Evolutionary conservation across 1,139 yeast genomes (phyloP).

Genomic region (Kazachstania sp.): DNA sequence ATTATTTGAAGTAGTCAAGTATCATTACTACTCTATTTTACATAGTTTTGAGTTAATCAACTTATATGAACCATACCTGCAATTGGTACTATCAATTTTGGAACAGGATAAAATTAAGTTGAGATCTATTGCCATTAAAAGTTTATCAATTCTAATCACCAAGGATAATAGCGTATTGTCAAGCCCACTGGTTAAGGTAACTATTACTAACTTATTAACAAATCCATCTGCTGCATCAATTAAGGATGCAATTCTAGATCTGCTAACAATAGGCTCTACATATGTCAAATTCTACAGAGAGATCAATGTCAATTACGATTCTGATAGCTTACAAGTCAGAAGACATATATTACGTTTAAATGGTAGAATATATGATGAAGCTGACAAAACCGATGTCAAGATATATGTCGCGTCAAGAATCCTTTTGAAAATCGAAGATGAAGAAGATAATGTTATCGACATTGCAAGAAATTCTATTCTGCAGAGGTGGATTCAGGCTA

Average conservation of each 20-base stretch:
- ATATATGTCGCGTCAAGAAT: slow-evolving; percentile 43
- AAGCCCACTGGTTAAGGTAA: slow-evolving; percentile 42
- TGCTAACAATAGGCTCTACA: slow-evolving; percentile 39
- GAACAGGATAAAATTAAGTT: slow-evolving; percentile 43
- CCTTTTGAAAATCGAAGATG: slow-evolving; percentile 55
- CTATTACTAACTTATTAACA: slow-evolving; percentile 43
- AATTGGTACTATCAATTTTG: slow-evolving; percentile 36
- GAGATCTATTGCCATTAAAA: slow-evolving; percentile 57
- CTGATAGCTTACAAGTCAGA: slow-evolving; percentile 58
- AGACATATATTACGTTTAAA: slow-evolving; percentile 51
- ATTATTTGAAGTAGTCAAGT: slow-evolving; percentile 2
- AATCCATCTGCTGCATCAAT: slow-evolving; percentile 68
- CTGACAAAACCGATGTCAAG: slow-evolving; percentile 32
- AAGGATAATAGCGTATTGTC: slow-evolving; percentile 44
- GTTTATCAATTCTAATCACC: slow-evolving; percentile 44
- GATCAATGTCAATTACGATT: slow-evolving; percentile 38
- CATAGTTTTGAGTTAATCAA: slow-evolving; percentile 33
- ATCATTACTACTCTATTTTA: slow-evolving; percentile 20
- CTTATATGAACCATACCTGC: slow-evolving; percentile 47
- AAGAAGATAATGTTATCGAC: slow-evolving; percentile 51
- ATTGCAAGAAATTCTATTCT: slow-evolving; percentile 37
- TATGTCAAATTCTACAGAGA: slow-evolving; percentile 46
- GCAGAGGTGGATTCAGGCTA: slow-evolving; percentile 39
- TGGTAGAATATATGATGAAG: slow-evolving; percentile 40
- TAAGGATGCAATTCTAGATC: slow-evolving; percentile 65